phyloP scores from a whole-genome alignment of 2,329 filamentous ascomycete species.

The Arthrobotrys sinensis region DNA sequence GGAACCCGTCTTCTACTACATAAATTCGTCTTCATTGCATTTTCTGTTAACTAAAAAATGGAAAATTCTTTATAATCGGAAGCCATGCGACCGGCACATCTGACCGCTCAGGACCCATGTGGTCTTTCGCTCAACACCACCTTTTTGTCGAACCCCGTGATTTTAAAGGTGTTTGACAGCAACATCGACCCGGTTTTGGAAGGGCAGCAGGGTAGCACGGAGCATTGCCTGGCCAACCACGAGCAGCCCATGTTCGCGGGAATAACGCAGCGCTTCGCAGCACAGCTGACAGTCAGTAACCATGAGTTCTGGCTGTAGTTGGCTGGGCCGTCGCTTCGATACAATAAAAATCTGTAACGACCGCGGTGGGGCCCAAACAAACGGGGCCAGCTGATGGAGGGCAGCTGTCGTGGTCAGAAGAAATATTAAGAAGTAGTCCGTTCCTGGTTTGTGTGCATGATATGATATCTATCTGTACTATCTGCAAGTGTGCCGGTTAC shows the following conservation, averaged over 20 bases:
- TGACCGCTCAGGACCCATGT: constrained; percentile 47
- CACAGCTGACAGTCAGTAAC: constrained; percentile 33
- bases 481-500: too few relatives aligned
- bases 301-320: constrained; percentile 11
- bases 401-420: constrained; percentile 54
- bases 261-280: constrained; percentile 14
- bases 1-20: background rate
- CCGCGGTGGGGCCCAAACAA: constrained; percentile 40
- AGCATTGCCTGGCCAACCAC: constrained; percentile 57
- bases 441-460: constrained; percentile 24
- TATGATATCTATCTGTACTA: background rate
- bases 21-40: too few relatives aligned
- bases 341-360: background rate
- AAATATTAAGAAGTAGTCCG: constrained; percentile 20
- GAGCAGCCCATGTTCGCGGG: constrained; percentile 11
- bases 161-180: constrained; percentile 5
- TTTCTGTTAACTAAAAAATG: background rate
- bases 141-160: background rate
- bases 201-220: constrained; percentile 23
- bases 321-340: background rate
- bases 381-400: constrained; percentile 40
- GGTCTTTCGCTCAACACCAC: constrained; percentile 16
- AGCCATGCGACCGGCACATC: constrained; percentile 48
- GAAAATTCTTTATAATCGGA: constrained; percentile 17
- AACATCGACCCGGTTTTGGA: constrained; percentile 1